A percentile compares a stretch with the other conserved stretches of the same genome.
These are phyloP conservation scores for Terfezia claveryi DNA, from an alignment of 495 filamentous ascomycete species.

Conservation along the genomic window DNA sequence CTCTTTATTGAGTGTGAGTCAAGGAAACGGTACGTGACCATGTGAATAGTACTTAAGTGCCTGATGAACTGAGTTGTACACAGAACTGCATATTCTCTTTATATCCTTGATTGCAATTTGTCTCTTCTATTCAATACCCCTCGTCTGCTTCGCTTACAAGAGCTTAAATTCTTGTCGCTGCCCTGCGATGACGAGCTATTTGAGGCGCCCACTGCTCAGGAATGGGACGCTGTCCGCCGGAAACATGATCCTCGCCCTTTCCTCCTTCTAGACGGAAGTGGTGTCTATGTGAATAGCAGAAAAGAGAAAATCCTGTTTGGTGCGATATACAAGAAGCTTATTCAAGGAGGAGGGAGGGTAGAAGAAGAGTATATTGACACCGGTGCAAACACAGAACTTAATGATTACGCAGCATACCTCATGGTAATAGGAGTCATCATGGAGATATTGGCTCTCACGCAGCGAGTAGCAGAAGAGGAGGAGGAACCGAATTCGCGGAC, in stretches of 20 bases:
- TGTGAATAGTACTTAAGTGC: neutral
- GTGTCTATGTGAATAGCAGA: neutral
- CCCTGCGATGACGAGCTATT: constrained; percentile 15
- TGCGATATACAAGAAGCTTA: neutral
- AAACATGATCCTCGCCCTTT: neutral
- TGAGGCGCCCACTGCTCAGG: constrained; percentile 11
- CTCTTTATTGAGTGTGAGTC: constrained; percentile 15
- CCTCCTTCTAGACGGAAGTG: neutral
- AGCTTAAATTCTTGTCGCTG: constrained; percentile 12
- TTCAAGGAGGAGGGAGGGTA: neutral
- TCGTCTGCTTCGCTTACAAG: constrained; percentile 9
- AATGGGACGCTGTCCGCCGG: constrained; percentile 5
- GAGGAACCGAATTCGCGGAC: neutral
- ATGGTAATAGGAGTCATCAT: constrained; percentile 12
- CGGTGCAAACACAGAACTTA: neutral
- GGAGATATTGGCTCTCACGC: constrained; percentile 14
- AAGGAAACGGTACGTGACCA: constrained; percentile 10
- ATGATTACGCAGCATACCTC: constrained; percentile 13
- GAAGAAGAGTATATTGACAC: neutral
- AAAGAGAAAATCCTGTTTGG: neutral
- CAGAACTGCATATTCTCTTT: constrained; percentile 13
- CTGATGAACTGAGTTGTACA: neutral
- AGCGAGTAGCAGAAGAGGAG: constrained; percentile 10
- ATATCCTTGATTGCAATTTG: constrained; percentile 13
- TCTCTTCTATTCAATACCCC: constrained; percentile 12